These are phyloP conservation scores for Pestalotiopsis sp. DNA, from an alignment of 2,329 filamentous ascomycete species.

Conservation along the genomic window DNA sequence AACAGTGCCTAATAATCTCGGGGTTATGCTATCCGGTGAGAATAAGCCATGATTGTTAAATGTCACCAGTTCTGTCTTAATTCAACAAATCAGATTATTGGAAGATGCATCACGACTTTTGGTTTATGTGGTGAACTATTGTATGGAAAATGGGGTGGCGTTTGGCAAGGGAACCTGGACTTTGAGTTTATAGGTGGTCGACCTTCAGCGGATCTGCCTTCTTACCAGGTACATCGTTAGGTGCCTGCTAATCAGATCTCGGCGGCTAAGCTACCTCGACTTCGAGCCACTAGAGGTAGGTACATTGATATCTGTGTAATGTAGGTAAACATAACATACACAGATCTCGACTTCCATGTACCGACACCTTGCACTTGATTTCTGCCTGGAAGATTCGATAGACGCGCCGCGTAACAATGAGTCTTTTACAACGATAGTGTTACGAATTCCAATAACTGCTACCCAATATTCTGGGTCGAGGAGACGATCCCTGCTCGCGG, in stretches of 20 bases:
- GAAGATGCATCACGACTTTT: no score
- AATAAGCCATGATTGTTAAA: no score
- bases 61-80: no score
- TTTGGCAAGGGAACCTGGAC: no score
- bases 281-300: background rate
- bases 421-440: background rate
- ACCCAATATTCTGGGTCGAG: background rate
- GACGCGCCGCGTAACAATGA: background rate
- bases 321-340: background rate
- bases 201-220: no score
- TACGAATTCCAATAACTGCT: background rate
- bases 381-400: background rate
- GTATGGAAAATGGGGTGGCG: no score
- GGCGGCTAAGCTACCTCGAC: background rate
- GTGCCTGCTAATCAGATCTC: background rate
- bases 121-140: no score
- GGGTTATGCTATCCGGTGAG: no score
- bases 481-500: background rate
- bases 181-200: no score
- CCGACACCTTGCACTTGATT: background rate
- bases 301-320: background rate
- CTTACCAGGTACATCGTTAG: background rate
- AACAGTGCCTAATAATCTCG: no score
- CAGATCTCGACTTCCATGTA: background rate
- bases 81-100: no score